Conservation (phyloP, 1,139 yeast species). For the Geotrichum australiense region DNA sequence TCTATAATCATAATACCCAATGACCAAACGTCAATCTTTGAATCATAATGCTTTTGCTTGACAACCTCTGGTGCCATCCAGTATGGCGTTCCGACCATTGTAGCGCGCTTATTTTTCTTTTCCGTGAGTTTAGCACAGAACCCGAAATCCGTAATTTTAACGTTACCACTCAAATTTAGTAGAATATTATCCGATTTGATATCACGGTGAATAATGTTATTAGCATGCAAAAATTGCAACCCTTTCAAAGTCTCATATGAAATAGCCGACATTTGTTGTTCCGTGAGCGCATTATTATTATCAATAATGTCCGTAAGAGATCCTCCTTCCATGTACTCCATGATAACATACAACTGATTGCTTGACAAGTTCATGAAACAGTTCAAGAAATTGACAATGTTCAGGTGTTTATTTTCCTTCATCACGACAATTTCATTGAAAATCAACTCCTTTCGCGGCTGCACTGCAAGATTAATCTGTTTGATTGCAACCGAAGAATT, state of each 20-base stretch:
- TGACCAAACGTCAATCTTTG: conserved; percentile 97
- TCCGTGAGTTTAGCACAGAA: conserved; percentile 95
- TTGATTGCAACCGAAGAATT: conserved; percentile 74
- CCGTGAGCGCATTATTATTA: conserved; percentile 52
- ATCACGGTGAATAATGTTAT: conserved; percentile 91
- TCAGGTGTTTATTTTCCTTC: conserved; percentile 86
- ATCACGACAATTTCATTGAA: conserved; percentile 89
- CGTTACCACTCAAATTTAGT: conserved; percentile 78
- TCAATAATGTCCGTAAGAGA: conserved; percentile 86
- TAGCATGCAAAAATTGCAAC: conserved; percentile 79
- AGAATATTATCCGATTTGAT: conserved; percentile 92
- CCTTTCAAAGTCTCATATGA: conserved; percentile 91
- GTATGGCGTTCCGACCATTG: conserved; percentile 98
- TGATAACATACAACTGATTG: conserved; percentile 74
- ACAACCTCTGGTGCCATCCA: conserved; percentile 99
- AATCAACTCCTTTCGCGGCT: conserved; percentile 92
- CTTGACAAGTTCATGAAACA: conserved; percentile 53
- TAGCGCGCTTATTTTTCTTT: conserved; percentile 87
- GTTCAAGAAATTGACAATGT: conserved; percentile 87
- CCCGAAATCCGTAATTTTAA: conserved; percentile 95
- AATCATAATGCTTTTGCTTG: conserved; percentile 92
- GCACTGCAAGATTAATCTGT: conserved; percentile 88
- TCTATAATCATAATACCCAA: conserved; percentile 97
- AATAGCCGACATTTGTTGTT: conserved; percentile 86
- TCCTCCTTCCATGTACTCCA: conserved; percentile 95